A percentile compares a stretch with the other conserved stretches of the same genome.
Conservation (phyloP, 805 yeast genomes). For the Wickerhamiella kurtzmanii region DNA sequence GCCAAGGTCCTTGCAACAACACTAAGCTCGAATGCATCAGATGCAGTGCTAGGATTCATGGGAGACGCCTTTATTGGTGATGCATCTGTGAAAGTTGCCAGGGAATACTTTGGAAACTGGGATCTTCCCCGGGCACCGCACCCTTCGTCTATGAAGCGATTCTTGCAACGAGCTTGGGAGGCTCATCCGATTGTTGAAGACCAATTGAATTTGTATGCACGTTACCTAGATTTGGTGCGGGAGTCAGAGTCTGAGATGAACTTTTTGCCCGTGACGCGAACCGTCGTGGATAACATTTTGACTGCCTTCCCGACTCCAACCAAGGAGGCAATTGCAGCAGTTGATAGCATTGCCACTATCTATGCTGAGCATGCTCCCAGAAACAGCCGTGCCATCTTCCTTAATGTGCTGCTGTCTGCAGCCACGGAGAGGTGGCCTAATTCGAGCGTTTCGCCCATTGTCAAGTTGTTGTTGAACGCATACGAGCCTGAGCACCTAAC, state of each 20-base stretch:
- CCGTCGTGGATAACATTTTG: constrained; percentile 10
- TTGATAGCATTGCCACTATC: constrained; percentile 6
- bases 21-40: background rate
- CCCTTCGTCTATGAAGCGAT: constrained; percentile 14
- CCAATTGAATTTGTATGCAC: constrained; percentile 11
- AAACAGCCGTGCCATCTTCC: constrained; percentile 8
- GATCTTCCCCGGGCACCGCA: constrained; percentile 11
- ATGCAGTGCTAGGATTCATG: constrained; percentile 4
- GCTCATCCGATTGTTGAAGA: constrained; percentile 1
- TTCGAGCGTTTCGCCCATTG: constrained; percentile 7
- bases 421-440: constrained; percentile 10
- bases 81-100: constrained; percentile 16
- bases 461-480: constrained; percentile 9
- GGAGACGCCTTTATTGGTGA: constrained; percentile 19
- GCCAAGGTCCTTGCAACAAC: constrained; percentile 7
- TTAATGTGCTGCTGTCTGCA: constrained; percentile 17
- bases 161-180: constrained; percentile 11
- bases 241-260: constrained; percentile 10
- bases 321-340: background rate
- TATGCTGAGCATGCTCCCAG: constrained; percentile 6
- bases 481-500: constrained; percentile 7
- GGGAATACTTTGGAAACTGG: constrained; percentile 5
- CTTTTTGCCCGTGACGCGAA: constrained; percentile 13
- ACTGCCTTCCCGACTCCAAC: constrained; percentile 1
- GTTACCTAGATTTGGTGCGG: constrained; percentile 11